These are phyloP conservation scores for Anaeramoeba flamelloides DNA, from an alignment of 78 protist species.

Conservation along the genomic window DNA sequence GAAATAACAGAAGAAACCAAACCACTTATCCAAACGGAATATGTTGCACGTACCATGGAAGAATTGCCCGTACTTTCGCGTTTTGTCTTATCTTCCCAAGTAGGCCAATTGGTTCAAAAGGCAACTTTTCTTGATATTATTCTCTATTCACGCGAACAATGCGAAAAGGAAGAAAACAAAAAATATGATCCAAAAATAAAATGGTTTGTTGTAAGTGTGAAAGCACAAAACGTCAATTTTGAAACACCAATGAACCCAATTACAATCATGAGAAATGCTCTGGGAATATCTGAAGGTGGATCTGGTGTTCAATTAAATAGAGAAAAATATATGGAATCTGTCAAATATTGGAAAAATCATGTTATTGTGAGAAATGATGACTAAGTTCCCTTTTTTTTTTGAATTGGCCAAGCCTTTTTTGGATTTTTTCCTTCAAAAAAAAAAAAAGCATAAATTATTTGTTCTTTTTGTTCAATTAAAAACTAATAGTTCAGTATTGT, in stretches of 20 bases:
- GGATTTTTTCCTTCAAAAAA: too few relatives aligned
- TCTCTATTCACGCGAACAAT: constrained; percentile 28
- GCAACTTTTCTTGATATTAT: constrained; percentile 22
- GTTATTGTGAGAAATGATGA: background rate
- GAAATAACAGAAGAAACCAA: constrained; percentile 9
- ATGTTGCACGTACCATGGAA: constrained; percentile 12
- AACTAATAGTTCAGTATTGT: too few relatives aligned
- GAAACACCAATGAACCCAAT: constrained; percentile 44
- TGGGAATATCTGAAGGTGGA: constrained; percentile 37
- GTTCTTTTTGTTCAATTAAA: too few relatives aligned
- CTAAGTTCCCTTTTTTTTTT: background rate
- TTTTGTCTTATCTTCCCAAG: constrained; percentile 3
- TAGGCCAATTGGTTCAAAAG: constrained; percentile 4
- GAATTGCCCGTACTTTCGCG: constrained; percentile 25
- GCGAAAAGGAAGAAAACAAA: constrained; percentile 11
- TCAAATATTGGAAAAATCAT: constrained; percentile 22
- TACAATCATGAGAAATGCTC: constrained; percentile 41
- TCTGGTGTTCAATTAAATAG: constrained; percentile 26
- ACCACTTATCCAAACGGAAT: constrained; percentile 15
- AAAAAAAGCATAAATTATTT: too few relatives aligned
- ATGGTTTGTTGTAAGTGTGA: constrained; percentile 37
- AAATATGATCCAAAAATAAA: constrained; percentile 4
- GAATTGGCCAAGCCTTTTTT: too few relatives aligned
- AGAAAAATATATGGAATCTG: constrained; percentile 21
- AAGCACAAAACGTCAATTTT: constrained; percentile 31